phyloP scores from a whole-genome alignment of 352 stramenopile genomes.

The Thraustotheca clavata region DNA sequence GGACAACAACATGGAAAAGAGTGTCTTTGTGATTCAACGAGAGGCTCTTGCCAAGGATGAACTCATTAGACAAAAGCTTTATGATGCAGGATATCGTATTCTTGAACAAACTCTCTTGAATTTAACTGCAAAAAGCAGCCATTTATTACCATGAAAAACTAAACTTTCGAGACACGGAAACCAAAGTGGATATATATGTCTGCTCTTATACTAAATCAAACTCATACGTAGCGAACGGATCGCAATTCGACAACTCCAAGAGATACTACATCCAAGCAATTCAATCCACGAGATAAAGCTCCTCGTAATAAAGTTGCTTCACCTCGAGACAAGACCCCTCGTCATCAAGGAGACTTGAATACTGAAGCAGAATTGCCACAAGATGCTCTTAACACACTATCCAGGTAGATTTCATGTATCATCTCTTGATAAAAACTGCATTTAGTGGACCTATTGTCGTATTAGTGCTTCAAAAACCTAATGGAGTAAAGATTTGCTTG shows the following conservation, averaged over 20 bases:
- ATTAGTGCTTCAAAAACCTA: constrained; percentile 35
- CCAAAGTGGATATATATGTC: too few species aligned
- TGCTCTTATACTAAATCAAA: not conserved
- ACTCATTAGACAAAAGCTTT: constrained; percentile 39
- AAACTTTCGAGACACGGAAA: constrained; percentile 24
- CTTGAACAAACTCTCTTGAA: constrained; percentile 39
- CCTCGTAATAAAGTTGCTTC: not conserved
- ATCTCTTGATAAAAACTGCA: not conserved
- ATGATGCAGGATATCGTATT: constrained; percentile 35
- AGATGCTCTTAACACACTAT: constrained; percentile 25
- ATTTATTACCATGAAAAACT: constrained; percentile 36
- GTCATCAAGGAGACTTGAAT: not conserved
- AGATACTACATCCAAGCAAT: not conserved
- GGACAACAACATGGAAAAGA: constrained; percentile 22
- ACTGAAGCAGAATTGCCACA: constrained; percentile 23
- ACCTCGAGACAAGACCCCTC: not conserved
- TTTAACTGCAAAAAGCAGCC: constrained; percentile 30
- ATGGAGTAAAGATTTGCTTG: constrained; percentile 42
- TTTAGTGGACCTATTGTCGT: constrained; percentile 35
- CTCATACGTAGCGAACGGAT: not conserved
- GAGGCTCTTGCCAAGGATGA: constrained; percentile 49
- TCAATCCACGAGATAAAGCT: not conserved
- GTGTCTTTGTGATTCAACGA: constrained; percentile 46
- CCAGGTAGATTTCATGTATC: constrained; percentile 1
- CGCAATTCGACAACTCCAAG: not conserved